These are phyloP conservation scores for Sphaerulina vaccinii DNA, from an alignment of 2,329 filamentous ascomycete genomes.

Conservation along the genomic window DNA sequence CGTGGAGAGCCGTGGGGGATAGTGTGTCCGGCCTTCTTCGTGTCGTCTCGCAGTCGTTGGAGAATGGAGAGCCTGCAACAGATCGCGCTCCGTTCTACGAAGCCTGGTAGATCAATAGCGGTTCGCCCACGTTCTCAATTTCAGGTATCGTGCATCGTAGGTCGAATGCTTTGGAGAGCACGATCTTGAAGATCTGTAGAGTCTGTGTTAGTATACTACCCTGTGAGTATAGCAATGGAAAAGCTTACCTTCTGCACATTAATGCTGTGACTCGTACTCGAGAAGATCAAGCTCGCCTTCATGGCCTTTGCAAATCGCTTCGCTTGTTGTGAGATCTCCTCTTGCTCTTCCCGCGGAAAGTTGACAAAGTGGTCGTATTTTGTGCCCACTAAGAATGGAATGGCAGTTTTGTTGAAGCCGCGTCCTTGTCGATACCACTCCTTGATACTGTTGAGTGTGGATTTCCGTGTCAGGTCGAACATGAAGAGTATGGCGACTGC, in stretches of 20 bases:
- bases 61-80: not conserved
- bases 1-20: too few species aligned
- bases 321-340: conserved; percentile 97
- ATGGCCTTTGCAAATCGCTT: conserved; percentile 96
- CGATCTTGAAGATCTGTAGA: conserved; percentile 95
- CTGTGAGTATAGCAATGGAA: not conserved
- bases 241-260: conserved; percentile 90
- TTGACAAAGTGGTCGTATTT: conserved; percentile 99
- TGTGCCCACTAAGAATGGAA: conserved; percentile 92
- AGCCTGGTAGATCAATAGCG: conserved; percentile 75
- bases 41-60: not conserved
- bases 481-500: conserved; percentile 98
- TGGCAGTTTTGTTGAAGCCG: conserved; percentile 99
- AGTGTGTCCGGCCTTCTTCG: not conserved
- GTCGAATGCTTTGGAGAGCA: conserved; percentile 96
- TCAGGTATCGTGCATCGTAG: conserved; percentile 98
- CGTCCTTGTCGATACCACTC: conserved; percentile 98
- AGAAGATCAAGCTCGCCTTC: conserved; percentile 96
- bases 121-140: conserved; percentile 97
- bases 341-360: conserved; percentile 93
- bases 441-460: conserved; percentile 98
- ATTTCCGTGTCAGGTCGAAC: conserved; percentile 98
- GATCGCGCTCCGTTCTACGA: conserved; percentile 32
- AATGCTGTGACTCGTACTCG: conserved; percentile 98
- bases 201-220: too few species aligned